Conservation (phyloP, 2,329 filamentous ascomycete genomes). For the Fusarium sp. region DNA sequence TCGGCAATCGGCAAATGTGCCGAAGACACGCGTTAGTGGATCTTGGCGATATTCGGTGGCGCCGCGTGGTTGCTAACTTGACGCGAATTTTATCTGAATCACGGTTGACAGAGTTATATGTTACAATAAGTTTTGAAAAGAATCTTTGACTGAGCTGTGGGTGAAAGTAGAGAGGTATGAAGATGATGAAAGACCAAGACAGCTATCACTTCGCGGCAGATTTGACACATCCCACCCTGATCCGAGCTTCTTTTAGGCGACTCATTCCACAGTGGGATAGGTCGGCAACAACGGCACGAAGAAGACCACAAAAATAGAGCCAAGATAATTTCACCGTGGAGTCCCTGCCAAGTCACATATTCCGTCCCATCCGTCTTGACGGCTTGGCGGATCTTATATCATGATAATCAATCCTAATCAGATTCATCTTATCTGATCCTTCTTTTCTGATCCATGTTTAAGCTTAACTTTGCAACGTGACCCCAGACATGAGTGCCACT, state of each 20-base stretch:
- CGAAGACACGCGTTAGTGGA: background rate
- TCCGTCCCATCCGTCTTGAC: background rate
- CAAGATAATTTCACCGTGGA: background rate
- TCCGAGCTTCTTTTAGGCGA: background rate
- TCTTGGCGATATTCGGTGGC: background rate
- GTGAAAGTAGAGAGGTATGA: too few relatives aligned
- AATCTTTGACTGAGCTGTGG: background rate
- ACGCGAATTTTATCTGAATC: too few relatives aligned
- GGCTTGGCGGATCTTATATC: constrained; percentile 8
- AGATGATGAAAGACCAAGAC: too few relatives aligned
- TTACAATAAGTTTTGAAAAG: rapidly evolving
- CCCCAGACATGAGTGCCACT: background rate
- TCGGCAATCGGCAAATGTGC: background rate
- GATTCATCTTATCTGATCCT: constrained; percentile 3
- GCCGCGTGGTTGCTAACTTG: too few relatives aligned
- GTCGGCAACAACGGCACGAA: background rate
- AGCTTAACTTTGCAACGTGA: background rate
- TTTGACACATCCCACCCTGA: background rate
- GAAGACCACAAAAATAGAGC: background rate
- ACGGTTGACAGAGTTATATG: background rate
- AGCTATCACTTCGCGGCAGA: background rate
- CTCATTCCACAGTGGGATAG: background rate
- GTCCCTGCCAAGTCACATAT: background rate
- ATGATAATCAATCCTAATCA: constrained; percentile 7
- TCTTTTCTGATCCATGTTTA: background rate